Conservation (phyloP, 2,329 filamentous ascomycete species). For the Sclerotinia sclerotiorum region DNA sequence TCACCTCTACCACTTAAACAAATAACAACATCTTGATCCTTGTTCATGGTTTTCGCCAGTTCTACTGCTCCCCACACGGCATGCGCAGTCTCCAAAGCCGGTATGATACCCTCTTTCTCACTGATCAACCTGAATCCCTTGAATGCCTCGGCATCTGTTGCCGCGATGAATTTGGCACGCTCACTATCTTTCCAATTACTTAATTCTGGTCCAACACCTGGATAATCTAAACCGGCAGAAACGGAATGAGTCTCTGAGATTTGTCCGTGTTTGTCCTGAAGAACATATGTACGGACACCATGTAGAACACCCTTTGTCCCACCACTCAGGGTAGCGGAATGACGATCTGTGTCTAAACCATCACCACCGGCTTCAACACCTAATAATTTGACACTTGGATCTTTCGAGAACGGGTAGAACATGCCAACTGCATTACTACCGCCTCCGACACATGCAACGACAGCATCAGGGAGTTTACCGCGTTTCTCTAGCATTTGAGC, state of each 20-base stretch:
- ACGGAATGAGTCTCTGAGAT: conserved; percentile 95
- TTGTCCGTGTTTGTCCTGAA: conserved; percentile 90
- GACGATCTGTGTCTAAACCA: conserved; percentile 78
- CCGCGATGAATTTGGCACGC: conserved; percentile 84
- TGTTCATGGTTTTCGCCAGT: conserved; percentile 87
- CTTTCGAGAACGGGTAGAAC: conserved; percentile 94
- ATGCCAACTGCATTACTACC: conserved; percentile 95
- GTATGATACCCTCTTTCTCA: conserved; percentile 94
- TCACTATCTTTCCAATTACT: conserved; percentile 88
- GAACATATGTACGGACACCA: conserved; percentile 91
- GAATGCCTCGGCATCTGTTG: conserved; percentile 89
- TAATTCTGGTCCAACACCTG: conserved; percentile 91
- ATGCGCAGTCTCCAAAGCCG: conserved; percentile 90
- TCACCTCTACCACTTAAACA: conserved; percentile 92
- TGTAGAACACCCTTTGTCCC: conserved; percentile 92
- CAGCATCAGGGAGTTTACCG: conserved; percentile 89
- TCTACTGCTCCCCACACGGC: conserved; percentile 87
- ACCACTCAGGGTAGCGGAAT: conserved; percentile 83
- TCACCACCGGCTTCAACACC: conserved; percentile 96
- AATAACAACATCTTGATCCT: conserved; percentile 87
- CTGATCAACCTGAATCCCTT: conserved; percentile 80
- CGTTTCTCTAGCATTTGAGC: conserved; percentile 81
- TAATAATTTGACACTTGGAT: conserved; percentile 80
- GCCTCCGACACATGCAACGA: conserved; percentile 94
- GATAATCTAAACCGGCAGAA: conserved; percentile 94